Conservation (phyloP, 202 grass and related monocot genomes). For the Miscanthus sacchariflorus region DNA sequence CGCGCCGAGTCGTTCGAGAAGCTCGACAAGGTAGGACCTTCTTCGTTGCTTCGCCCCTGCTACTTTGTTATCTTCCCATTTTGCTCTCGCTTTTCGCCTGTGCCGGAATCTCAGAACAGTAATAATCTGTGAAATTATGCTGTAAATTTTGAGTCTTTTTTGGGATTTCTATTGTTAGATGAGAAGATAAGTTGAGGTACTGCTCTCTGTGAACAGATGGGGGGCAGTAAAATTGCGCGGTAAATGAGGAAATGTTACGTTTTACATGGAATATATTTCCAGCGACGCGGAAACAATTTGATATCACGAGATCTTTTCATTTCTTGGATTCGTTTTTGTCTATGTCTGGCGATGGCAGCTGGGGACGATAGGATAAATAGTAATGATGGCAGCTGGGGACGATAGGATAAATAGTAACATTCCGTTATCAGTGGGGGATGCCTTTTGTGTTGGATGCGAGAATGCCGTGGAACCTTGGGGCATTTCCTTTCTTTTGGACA, state of each 20-base stretch:
- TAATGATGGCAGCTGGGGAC: conserved; percentile 1
- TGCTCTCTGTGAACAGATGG: neutral
- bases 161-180: neutral
- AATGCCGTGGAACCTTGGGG: conserved; percentile 10
- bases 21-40: conserved; percentile 83
- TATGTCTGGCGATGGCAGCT: conserved; percentile 8
- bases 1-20: conserved; percentile 98
- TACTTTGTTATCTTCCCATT: conserved; percentile 23
- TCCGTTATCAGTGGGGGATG: conserved; percentile 38
- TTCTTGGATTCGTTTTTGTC: neutral
- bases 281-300: neutral
- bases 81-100: conserved; percentile 34
- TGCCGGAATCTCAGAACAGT: neutral
- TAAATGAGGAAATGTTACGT: conserved; percentile 23
- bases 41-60: conserved; percentile 6
- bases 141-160: neutral
- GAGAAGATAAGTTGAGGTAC: neutral
- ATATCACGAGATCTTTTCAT: conserved; percentile 1
- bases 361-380: neutral
- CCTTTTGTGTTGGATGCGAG: conserved; percentile 43
- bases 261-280: conserved; percentile 14
- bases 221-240: conserved; percentile 5
- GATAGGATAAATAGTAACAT: conserved; percentile 38
- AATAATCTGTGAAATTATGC: neutral
- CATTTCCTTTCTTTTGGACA: conserved; percentile 42